Base-by-base conservation (phyloP, 1,284 basidiomycete species). In the Heterobasidion parviporum region DNA sequence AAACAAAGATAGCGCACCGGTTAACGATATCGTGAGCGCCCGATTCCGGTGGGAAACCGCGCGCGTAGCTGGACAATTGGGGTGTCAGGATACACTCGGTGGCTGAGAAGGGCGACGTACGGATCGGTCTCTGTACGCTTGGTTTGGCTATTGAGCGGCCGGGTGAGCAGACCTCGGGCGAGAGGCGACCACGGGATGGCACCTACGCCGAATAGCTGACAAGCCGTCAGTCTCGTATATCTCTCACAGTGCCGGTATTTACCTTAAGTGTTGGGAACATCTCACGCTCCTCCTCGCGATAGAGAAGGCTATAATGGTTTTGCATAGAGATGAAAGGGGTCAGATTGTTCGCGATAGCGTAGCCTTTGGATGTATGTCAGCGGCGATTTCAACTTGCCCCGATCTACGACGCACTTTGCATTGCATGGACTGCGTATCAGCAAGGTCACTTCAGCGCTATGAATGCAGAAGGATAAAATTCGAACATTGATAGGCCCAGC, bases 281-380 rank as follows among this genome's bases (percentile, higher is more conserved):
- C 49, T 58, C 57, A 43, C 57, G 55, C 49, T 58, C 57, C 43
- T 58, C 57, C 47, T 58, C 57, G n/a, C 57, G 51, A 33, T 58
- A 58, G 8, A 57, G 46, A 6, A 58, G 54, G 33, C 53, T 56
- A 45, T 54, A 54, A 33, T 58, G 57, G 52, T 58, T 56, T 47
- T 58, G 57, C 57, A 58, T 58, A 4, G 54, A 56, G 48, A 58
- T 50, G 54, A 58, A 58, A 3, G 54, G 57, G 15, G 57, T 55
- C 12, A 58, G 41, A 20, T 56, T 53, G 51, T 58, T 50, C 15
- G 38, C 18, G 8, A 58, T 56, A 9, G 57, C 57, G 41, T 58
- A 58, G 48, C 56, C 56, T 57, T 18, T 8, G 34, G 32, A 53
- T 43, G 10, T 6, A 48, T n/a, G 18, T 49, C 45, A 43, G 3